These are phyloP conservation scores for Sarocladium kiliense DNA, from an alignment of 2,329 filamentous ascomycete species.

Conservation along the genomic window DNA sequence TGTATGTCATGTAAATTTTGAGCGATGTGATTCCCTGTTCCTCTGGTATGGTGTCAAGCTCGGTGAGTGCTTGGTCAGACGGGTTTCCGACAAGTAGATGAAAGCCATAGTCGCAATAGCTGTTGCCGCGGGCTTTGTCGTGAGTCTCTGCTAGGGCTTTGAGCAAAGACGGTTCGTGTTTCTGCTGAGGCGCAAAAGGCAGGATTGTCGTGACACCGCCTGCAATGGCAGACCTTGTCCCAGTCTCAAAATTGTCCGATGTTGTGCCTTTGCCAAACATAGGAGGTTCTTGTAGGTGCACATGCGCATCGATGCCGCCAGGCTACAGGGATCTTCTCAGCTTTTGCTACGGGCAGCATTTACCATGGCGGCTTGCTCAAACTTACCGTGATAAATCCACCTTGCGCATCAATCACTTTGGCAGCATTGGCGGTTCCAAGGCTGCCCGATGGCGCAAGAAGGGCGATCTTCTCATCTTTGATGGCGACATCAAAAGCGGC, in stretches of 20 bases:
- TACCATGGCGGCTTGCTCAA: too few species aligned
- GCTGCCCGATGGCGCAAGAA: constrained; percentile 32
- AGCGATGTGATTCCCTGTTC: constrained; percentile 39
- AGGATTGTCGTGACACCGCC: constrained; percentile 56
- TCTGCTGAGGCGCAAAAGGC: constrained; percentile 50
- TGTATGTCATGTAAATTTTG: constrained; percentile 50
- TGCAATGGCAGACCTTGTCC: constrained; percentile 49
- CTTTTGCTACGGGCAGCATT: too few species aligned
- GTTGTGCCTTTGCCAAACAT: constrained; percentile 27
- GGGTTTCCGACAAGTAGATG: constrained; percentile 47
- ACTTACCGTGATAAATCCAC: constrained; percentile 12
- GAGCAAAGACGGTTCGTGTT: constrained; percentile 37
- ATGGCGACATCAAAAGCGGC: constrained; percentile 36
- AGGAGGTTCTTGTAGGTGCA: constrained; percentile 33
- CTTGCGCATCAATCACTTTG: constrained; percentile 12
- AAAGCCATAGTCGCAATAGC: constrained; percentile 53
- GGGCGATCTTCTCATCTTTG: constrained; percentile 35
- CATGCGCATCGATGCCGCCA: constrained; percentile 35
- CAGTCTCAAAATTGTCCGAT: constrained; percentile 32
- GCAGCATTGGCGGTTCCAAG: constrained; percentile 15
- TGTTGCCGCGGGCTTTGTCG: constrained; percentile 33
- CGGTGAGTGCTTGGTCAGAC: constrained; percentile 30
- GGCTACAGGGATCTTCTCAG: constrained; percentile 17
- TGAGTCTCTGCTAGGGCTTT: constrained; percentile 43
- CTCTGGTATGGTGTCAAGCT: constrained; percentile 27